phyloP scores from a whole-genome alignment of 1,284 basidiomycete genomes.

The Inonotus hispidus region DNA sequence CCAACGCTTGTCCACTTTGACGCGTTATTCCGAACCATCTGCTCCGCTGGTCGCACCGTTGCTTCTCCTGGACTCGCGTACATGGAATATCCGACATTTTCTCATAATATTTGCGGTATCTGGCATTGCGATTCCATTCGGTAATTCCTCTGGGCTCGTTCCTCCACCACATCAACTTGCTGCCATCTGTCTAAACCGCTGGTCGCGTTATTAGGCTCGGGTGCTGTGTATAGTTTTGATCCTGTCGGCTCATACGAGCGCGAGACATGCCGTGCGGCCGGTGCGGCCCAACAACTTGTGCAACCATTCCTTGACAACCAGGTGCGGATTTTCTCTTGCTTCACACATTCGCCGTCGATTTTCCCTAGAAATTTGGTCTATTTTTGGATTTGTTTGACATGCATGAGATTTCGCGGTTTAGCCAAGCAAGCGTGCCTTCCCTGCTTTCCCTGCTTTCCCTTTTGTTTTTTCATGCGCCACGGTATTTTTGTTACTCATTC shows the following conservation, averaged over 20 bases:
- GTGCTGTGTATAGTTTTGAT: conserved; percentile 96
- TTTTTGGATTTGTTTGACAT: background rate
- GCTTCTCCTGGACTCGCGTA: background rate
- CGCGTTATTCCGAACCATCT: background rate
- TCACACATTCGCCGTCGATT: conserved; percentile 10
- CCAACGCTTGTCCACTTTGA: background rate
- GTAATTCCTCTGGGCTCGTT: background rate
- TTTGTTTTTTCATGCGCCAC: background rate
- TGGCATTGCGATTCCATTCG: conserved; percentile 1
- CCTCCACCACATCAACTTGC: background rate
- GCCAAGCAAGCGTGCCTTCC: background rate
- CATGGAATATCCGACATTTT: conserved; percentile 16
- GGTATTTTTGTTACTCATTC: background rate
- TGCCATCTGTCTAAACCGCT: background rate
- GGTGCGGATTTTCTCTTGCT: conserved; percentile 41
- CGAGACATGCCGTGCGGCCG: conserved; percentile 89
- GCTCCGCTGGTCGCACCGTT: background rate
- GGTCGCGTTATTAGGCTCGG: conserved; percentile 56
- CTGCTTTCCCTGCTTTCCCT: background rate
- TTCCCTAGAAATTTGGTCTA: background rate
- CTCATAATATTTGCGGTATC: conserved; percentile 5
- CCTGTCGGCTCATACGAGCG: conserved; percentile 95
- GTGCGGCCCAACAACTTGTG: conserved; percentile 84
- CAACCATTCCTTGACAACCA: conserved; percentile 97
- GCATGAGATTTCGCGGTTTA: background rate